Evolutionary conservation across 805 yeast genomes (phyloP), one percentile per base, ranked within the genome.

Genomic region (Brettanomyces bruxellensis): DNA sequence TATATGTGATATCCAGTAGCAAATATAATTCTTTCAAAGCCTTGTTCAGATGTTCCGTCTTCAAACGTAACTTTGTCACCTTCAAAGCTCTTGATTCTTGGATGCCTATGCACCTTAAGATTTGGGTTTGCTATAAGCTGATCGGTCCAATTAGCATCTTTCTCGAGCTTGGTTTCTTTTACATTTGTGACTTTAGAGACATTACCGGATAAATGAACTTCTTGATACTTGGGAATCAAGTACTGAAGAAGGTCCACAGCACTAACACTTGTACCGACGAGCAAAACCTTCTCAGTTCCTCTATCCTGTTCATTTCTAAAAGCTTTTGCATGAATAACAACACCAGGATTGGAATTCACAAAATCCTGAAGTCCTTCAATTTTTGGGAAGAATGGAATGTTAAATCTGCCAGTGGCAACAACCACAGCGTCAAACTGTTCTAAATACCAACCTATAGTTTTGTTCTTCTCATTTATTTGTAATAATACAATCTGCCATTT

Each of bases 201-300:
- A 18, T 41, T 41, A 28, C 18, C 13, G 23, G 49, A 40, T 30
- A 45, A 32, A 22, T 44, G 42, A n/a, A 40, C 41, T 37, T 49
- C 57, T 51, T 18, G 61, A 35, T 53, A 49, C 14, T 36, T 45
- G 11, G 71, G 59, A 30, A 61, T 45, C 13, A 66, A 53, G 48
- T 73, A 73, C 53, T 73, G 77, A 11, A 71, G 55, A 4, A 75
- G 52, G 55, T 86, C 95, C 14, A 77, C 72, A 8, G 88, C 93
- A 47, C 86, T 77, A 4, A 88, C 78, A 18, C 79, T 75, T 51
- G 77, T 47, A 14, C 62, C 66, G 14, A 61, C 56, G 12, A 60
- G 38, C 11, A 60, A 40, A 4, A 67, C 66, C 13, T 55, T 62
- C 45, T 66, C 59, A 43, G 56, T 58, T 38, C 49, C 52, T 41